These are phyloP conservation scores for Centrapalus pauciflorus DNA, from an alignment of 129 eudicot species.

Conservation along the genomic window DNA sequence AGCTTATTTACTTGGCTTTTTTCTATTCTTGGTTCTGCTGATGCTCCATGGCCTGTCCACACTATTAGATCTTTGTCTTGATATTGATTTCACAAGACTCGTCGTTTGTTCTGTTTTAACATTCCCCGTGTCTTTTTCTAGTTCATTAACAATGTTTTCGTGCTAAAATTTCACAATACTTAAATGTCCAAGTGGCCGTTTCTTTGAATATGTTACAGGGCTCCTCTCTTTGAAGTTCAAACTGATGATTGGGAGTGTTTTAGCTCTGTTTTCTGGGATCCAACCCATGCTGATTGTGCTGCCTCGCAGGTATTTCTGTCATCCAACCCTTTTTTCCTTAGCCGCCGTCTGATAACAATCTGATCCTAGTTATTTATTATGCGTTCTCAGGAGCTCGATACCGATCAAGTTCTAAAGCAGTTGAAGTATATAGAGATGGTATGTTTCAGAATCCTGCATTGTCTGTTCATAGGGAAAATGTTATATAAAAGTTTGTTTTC, in stretches of 20 bases:
- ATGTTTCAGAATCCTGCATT: conserved; percentile 20
- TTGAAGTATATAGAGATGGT: conserved; percentile 91
- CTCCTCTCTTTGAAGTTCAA: conserved; percentile 98
- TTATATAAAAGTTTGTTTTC: not conserved
- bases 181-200: too few species aligned
- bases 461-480: not conserved
- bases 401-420: conserved; percentile 79
- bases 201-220: conserved; percentile 57
- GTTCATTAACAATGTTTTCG: too few species aligned
- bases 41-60: not conserved
- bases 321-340: not conserved
- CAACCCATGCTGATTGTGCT: conserved; percentile 94
- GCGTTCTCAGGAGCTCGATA: conserved; percentile 66
- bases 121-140: not conserved
- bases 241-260: conserved; percentile 89
- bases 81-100: not conserved
- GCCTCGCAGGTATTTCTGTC: conserved; percentile 68
- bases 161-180: too few species aligned
- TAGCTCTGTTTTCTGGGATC: conserved; percentile 77
- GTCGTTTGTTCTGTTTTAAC: not conserved
- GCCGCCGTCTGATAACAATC: not conserved
- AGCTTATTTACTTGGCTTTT: conserved; percentile 1
- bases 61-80: not conserved
- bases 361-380: not conserved
- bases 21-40: not conserved